Evolutionary conservation across 805 yeast genomes (phyloP).

Genomic region (Wilhelminamyces savonicus): DNA sequence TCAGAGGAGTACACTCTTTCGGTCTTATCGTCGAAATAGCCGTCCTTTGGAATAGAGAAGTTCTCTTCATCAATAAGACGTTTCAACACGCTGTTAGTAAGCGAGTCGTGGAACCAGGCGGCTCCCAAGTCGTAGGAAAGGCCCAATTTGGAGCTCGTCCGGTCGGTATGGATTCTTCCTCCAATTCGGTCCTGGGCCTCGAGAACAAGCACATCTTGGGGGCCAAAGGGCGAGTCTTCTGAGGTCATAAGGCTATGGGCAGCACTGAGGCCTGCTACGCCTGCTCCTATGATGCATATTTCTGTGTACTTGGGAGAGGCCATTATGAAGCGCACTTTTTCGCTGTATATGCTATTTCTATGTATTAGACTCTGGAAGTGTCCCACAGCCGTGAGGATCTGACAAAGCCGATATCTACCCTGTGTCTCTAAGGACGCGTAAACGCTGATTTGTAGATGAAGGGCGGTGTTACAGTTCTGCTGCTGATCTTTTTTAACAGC

Average conservation of each 20-base stretch:
- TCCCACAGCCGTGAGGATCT: too few species aligned
- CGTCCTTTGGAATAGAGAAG: slow-evolving; percentile 15
- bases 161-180: slow-evolving; percentile 16
- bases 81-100: slow-evolving; percentile 65
- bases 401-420: too few species aligned
- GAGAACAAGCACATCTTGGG: slow-evolving; percentile 9
- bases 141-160: slow-evolving; percentile 10
- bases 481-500: too few species aligned
- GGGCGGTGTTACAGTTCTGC: too few species aligned
- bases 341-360: too few species aligned
- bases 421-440: too few species aligned
- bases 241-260: slow-evolving; percentile 16
- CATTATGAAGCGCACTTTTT: too few species aligned
- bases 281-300: slow-evolving; percentile 17
- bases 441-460: too few species aligned
- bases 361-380: too few species aligned
- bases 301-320: neutral
- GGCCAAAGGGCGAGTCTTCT: slow-evolving; percentile 7
- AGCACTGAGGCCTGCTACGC: slow-evolving; percentile 19
- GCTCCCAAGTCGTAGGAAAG: slow-evolving; percentile 72
- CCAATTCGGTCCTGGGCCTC: slow-evolving; percentile 20
- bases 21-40: slow-evolving; percentile 45
- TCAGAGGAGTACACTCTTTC: slow-evolving; percentile 15
- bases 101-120: slow-evolving; percentile 84
- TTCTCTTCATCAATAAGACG: slow-evolving; percentile 45